Evolutionary conservation across 305 asterid species (phyloP).

Genomic region (Euphrasia arctica): DNA sequence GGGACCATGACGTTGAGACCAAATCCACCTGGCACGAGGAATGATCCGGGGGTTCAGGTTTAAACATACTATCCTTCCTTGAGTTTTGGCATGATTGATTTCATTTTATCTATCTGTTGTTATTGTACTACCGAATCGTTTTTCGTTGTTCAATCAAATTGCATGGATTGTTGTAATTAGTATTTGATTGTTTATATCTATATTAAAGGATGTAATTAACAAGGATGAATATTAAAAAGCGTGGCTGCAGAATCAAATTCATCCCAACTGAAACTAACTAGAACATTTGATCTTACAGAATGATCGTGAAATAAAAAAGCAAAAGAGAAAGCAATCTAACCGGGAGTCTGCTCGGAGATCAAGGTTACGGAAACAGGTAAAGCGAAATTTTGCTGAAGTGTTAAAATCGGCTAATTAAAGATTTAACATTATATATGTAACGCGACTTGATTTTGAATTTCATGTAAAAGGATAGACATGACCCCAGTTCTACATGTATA

Average conservation of each 20-base stretch:
- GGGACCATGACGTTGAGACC: constrained; percentile 61
- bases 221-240: too few relatives aligned
- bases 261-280: not conserved
- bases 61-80: not conserved
- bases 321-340: constrained; percentile 95
- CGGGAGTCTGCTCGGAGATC: constrained; percentile 98
- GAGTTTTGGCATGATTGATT: not conserved
- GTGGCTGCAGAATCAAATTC: not conserved
- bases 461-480: not conserved
- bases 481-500: not conserved
- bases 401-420: constrained; percentile 8
- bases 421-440: not conserved
- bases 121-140: constrained; percentile 12
- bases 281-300: constrained; percentile 44
- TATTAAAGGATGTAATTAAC: too few relatives aligned
- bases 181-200: not conserved
- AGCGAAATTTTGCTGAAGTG: constrained; percentile 2
- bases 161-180: not conserved
- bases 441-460: constrained; percentile 5
- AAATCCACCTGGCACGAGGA: constrained; percentile 46
- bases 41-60: constrained; percentile 48
- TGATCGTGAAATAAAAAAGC: constrained; percentile 87
- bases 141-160: not conserved
- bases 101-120: constrained; percentile 1
- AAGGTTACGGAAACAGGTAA: constrained; percentile 92